Evolutionary conservation across 2,329 filamentous ascomycete genomes (phyloP).

Genomic region (Fusarium euwallaceae): DNA sequence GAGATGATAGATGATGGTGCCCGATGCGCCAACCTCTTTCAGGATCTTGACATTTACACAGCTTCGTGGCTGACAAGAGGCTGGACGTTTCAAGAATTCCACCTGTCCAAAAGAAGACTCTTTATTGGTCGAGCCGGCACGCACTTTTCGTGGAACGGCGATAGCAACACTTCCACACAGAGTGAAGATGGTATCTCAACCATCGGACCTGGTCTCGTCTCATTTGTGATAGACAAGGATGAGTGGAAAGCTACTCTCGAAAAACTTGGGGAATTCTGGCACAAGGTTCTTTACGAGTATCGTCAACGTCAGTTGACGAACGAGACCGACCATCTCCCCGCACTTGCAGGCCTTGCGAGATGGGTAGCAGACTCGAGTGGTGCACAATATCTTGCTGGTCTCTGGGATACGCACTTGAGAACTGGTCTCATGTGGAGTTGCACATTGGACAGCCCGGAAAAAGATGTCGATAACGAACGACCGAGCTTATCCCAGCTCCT

Average conservation of each 20-base stretch:
- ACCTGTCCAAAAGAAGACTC: neutral
- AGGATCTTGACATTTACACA: conserved; percentile 2
- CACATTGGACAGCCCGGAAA: neutral
- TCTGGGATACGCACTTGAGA: neutral
- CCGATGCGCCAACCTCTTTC: conserved; percentile 1
- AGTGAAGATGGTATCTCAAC: neutral
- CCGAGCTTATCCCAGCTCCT: neutral
- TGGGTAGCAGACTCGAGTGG: neutral
- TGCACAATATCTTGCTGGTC: neutral
- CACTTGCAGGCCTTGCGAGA: neutral
- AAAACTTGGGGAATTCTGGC: neutral
- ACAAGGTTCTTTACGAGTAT: neutral
- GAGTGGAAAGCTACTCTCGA: neutral
- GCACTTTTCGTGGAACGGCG: neutral
- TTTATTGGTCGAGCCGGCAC: neutral
- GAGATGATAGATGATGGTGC: neutral
- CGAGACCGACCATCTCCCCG: neutral
- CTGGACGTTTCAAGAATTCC: conserved; percentile 19
- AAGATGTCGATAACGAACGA: neutral
- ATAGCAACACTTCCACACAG: neutral
- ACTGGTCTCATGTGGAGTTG: neutral
- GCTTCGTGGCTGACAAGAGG: conserved; percentile 10
- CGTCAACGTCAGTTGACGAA: neutral
- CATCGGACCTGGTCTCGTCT: neutral
- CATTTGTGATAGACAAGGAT: neutral